Evolutionary conservation across 306 rosid genomes (phyloP).

Genomic region (Prosopis cineraria): DNA sequence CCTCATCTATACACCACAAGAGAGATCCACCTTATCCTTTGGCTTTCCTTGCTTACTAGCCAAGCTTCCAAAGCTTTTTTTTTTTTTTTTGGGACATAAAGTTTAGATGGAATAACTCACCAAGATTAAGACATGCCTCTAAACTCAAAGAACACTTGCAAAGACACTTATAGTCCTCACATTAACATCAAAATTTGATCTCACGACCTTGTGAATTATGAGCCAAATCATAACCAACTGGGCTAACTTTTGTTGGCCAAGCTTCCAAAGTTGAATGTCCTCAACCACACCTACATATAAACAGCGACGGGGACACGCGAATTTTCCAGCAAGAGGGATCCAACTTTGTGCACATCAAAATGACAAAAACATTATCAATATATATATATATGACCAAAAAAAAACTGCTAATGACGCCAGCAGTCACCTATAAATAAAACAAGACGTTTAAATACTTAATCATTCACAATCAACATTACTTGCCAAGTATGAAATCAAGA

Average conservation of each 20-base stretch:
- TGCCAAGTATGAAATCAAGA: neutral
- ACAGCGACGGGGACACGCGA: neutral
- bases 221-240: no score
- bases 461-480: neutral
- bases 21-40: neutral
- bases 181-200: no score
- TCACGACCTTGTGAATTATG: no score
- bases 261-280: no score
- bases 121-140: no score
- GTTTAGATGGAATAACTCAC: no score
- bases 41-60: neutral
- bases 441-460: neutral
- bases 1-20: neutral
- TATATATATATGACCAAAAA: neutral
- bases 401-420: neutral
- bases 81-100: no score
- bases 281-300: no score
- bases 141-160: no score
- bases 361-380: neutral
- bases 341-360: neutral
- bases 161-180: no score
- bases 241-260: no score
- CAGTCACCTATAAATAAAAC: neutral
- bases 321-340: neutral
- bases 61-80: constrained; percentile 8